Evolutionary conservation across 805 yeast species (phyloP), one percentile per base, ranked within the genome.

Genomic region (Clavispora santaluciae): DNA sequence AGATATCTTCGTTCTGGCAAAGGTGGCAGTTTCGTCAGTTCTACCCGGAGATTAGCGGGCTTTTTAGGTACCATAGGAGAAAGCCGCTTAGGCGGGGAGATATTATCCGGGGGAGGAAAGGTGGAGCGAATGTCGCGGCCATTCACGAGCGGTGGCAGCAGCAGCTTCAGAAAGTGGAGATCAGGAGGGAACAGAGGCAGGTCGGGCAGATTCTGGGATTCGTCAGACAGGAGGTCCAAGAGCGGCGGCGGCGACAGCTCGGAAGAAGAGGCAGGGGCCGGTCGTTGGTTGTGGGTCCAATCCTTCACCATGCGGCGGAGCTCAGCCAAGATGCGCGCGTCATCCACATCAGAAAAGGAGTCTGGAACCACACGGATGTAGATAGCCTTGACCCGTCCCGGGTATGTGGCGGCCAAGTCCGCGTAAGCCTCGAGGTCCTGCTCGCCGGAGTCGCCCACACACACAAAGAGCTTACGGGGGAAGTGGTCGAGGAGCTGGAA

Each of bases 401-500:
- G 95, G 52, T 66, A 78, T 23, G 57, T 49, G 29, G 68, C 63
- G 0, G 95, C 86, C 24, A 89, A 64, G 21, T 82, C 82, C 5
- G 79, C 72, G 58, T 93, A 93, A 0, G 97, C 95, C 55, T 95
- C 99, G 33, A 91, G 66, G 64, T 93, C 99, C 49, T 83, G 83
- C 57, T 93, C 99, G 1, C 98, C 98, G 2, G 96, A 83, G 59
- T 93, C 99, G 23, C 99, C 99, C 12, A 93, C 75, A 38, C 95
- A 66, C 18, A 93, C 73, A 57, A 93, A 91, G 53, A 76, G 81
- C 48, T 90, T 80, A 1, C 76, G 45, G 0, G 95, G 88, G 56
- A 87, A 91, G 55, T 90, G 95, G 2, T 64, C 59, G 18, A 88
- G 48, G 6, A 93, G 74, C 42, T 76, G 74, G 30, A 71, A 66